Conservation (phyloP, 345 rosid species). For the Brassica nigra region DNA sequence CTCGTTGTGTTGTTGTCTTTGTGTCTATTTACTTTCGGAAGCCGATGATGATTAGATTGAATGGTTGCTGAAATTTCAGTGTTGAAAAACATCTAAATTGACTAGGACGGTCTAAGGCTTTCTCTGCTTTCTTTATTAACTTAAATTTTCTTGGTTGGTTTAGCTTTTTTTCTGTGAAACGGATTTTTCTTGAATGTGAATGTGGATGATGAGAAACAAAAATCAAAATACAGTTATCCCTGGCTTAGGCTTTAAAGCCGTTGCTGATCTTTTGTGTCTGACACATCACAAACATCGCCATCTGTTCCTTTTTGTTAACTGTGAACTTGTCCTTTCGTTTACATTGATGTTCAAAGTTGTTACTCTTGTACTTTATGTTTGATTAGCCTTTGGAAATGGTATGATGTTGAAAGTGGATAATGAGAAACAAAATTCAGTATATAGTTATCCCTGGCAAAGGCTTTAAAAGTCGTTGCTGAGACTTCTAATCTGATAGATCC, state of each 20-base stretch:
- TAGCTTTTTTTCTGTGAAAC: background rate
- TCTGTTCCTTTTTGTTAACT: too few species aligned
- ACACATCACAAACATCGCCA: background rate
- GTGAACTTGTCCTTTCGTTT: too few species aligned
- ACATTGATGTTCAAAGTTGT: too few species aligned
- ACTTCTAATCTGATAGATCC: too few species aligned
- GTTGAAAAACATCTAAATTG: conserved; percentile 41
- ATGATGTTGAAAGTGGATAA: too few species aligned
- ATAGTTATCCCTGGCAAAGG: too few species aligned
- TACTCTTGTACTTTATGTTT: too few species aligned
- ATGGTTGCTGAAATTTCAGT: conserved; percentile 36
- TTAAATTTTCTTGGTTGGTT: rapidly evolving
- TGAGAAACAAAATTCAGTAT: too few species aligned
- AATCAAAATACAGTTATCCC: conserved; percentile 44
- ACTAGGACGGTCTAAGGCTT: conserved; percentile 50
- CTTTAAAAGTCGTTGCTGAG: too few species aligned
- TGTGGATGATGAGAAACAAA: conserved; percentile 41
- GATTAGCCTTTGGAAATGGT: too few species aligned
- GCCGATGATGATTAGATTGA: conserved; percentile 41
- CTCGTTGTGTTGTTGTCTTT: background rate
- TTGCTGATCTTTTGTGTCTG: conserved; percentile 42
- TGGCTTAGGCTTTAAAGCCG: conserved; percentile 37
- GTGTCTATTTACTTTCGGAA: background rate
- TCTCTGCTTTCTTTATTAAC: too few species aligned
- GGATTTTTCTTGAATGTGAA: background rate